Conservation (phyloP, 2,329 filamentous ascomycete genomes). For the Xylariaceae sp. region DNA sequence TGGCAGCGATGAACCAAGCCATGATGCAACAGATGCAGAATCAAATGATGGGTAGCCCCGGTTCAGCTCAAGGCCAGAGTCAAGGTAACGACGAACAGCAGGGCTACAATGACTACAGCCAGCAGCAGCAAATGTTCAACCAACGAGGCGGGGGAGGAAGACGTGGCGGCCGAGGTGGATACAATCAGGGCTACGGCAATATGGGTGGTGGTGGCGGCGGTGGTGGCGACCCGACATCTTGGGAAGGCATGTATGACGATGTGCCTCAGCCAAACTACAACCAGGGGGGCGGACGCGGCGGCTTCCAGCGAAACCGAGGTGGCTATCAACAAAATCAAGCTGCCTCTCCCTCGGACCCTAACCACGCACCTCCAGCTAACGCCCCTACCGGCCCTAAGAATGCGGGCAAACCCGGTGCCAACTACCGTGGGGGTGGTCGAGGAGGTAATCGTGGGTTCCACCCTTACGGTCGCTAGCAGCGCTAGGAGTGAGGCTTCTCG, state of each 20-base stretch:
- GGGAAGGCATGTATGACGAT: constrained; percentile 99
- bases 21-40: constrained; percentile 64
- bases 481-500: neutral
- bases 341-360: constrained; percentile 55
- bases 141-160: constrained; percentile 38
- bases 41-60: constrained; percentile 44
- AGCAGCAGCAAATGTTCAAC: constrained; percentile 40
- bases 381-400: constrained; percentile 97
- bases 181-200: constrained; percentile 46
- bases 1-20: constrained; percentile 54
- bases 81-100: constrained; percentile 40
- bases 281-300: constrained; percentile 51
- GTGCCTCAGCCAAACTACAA: constrained; percentile 79
- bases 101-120: constrained; percentile 35
- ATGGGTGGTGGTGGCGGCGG: constrained; percentile 52
- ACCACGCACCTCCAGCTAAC: constrained; percentile 72
- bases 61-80: constrained; percentile 44
- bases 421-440: constrained; percentile 89
- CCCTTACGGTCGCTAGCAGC: constrained; percentile 63
- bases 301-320: constrained; percentile 46
- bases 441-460: constrained; percentile 79
- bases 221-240: constrained; percentile 74
- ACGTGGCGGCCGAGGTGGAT: constrained; percentile 42
- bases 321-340: constrained; percentile 47
- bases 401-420: constrained; percentile 86